phyloP scores from a whole-genome alignment of 163 green algal genomes.

The Scenedesmus sp. region DNA sequence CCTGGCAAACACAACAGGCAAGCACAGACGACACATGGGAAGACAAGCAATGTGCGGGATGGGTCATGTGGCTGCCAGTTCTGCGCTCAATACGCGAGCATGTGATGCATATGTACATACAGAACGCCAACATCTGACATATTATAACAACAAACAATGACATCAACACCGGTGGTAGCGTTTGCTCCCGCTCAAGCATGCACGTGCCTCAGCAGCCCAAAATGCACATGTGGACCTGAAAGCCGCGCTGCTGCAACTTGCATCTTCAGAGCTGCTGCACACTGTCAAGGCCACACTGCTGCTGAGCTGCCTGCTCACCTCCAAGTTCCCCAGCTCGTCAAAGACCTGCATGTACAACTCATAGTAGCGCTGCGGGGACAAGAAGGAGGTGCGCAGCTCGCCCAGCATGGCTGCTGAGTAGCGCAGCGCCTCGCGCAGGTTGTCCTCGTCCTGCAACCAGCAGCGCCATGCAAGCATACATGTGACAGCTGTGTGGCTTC shows the following conservation, averaged over 20 bases:
- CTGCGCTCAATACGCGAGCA: too few relatives aligned
- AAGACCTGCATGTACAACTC: constrained; percentile 96
- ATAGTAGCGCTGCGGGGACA: constrained; percentile 97
- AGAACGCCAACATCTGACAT: not conserved
- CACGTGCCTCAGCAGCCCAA: not conserved
- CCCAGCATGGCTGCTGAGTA: constrained; percentile 92
- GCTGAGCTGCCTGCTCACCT: constrained; percentile 67
- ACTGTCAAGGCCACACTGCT: not conserved
- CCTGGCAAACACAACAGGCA: constrained; percentile 60
- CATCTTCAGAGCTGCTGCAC: not conserved
- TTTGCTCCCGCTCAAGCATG: not conserved
- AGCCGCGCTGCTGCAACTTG: not conserved
- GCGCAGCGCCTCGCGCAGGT: constrained; percentile 94
- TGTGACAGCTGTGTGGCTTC: not conserved
- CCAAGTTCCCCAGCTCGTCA: constrained; percentile 90
- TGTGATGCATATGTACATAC: too few relatives aligned
- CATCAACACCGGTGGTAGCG: not conserved
- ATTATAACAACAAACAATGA: not conserved
- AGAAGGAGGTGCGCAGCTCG: constrained; percentile 92
- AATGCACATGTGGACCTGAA: not conserved
- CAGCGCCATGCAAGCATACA: not conserved
- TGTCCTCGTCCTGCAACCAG: constrained; percentile 89
- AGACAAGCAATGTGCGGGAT: not conserved
- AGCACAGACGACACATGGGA: not conserved
- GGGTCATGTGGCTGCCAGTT: too few relatives aligned